Evolutionary conservation across 768 basidiomycete genomes (phyloP).

Genomic region (Omphalotus guepiniiformis): DNA sequence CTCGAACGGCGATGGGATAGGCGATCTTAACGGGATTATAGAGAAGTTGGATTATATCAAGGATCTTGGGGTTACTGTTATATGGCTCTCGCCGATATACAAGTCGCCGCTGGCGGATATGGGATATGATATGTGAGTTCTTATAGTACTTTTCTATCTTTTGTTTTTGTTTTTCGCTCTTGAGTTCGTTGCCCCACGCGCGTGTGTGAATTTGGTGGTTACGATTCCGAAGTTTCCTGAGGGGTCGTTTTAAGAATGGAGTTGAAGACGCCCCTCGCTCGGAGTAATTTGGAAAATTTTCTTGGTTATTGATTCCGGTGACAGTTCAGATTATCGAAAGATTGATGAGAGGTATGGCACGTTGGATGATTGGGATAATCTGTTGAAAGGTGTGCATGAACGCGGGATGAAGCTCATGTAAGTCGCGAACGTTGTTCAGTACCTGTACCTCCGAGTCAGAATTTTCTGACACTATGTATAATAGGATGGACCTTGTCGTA

Average conservation of each 20-base stretch:
- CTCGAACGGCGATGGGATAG: conserved; percentile 66
- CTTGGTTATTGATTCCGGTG: neutral
- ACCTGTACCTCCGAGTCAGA: neutral
- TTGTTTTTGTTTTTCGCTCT: neutral
- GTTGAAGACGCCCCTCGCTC: neutral
- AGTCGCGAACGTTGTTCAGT: conserved; percentile 16
- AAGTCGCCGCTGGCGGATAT: conserved; percentile 64
- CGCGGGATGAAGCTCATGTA: conserved; percentile 71
- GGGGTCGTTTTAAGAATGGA: too few species aligned
- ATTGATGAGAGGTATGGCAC: conserved; percentile 67
- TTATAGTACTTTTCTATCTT: neutral
- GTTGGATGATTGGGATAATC: conserved; percentile 53
- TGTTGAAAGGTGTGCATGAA: conserved; percentile 50
- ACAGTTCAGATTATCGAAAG: conserved; percentile 59
- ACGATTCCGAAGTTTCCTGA: too few species aligned
- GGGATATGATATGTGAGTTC: conserved; percentile 65
- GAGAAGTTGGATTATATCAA: conserved; percentile 66
- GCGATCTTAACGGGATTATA: conserved; percentile 65
- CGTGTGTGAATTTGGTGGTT: too few species aligned
- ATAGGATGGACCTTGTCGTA: conserved; percentile 72
- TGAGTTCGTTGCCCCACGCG: too few species aligned
- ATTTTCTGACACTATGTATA: conserved; percentile 1
- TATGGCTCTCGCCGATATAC: conserved; percentile 76
- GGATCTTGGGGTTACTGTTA: conserved; percentile 58
- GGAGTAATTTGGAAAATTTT: neutral